Base-by-base conservation (phyloP, 352 stramenopile species). In the Pythium insidiosum region DNA sequence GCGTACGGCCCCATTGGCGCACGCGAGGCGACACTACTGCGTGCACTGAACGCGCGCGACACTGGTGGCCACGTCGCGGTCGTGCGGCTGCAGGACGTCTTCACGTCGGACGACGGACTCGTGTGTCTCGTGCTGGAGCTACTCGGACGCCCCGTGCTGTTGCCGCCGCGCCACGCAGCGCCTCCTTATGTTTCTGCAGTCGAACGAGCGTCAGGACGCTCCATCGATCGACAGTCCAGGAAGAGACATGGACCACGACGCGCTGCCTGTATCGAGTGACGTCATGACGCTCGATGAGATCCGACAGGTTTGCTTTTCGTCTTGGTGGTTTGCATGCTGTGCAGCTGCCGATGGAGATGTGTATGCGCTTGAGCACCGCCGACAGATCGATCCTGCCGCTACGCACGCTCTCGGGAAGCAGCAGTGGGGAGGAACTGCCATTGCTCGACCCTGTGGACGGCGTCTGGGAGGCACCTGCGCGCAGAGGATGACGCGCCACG, bases 111-210 rank as follows among this genome's bases (percentile, higher is more conserved):
- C 36, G 55, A 65, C 4, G 57, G 47, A 7, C 72, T 71, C 38
- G 68, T 78, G 28, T 87, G 72, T 30, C 65, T 89, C 26, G 77
- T 87, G 45, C 42, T 89, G 21, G 77, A 89, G 59, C 60, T 83
- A 25, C 53, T 89, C 26, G n/a, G 73, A 66, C 16, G 38, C 67
- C 16, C 55, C 73, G n/a, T n/a, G n/a, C n/a, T n/a, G n/a, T n/a
- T n/a, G n/a, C n/a, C n/a, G n/a, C n/a, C n/a, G n/a, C n/a, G n/a
- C n/a, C n/a, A n/a, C n/a, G n/a, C n/a, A n/a, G n/a, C n/a, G n/a
- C n/a, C n/a, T n/a, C n/a, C 93, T 47, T 60, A 94, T 63, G 73
- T 96, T 31, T 95, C 97, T 57, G 24, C 47, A 47, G 3, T 22
- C 28, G 3, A 21, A 31, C n/a, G 21, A 36, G 3, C 12, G 20